Percentiles rank a stretch among this genome's conserved stretches.
These are phyloP conservation scores for Pythium aphanidermatum DNA, from an alignment of 352 stramenopile genomes.

Conservation along the genomic window DNA sequence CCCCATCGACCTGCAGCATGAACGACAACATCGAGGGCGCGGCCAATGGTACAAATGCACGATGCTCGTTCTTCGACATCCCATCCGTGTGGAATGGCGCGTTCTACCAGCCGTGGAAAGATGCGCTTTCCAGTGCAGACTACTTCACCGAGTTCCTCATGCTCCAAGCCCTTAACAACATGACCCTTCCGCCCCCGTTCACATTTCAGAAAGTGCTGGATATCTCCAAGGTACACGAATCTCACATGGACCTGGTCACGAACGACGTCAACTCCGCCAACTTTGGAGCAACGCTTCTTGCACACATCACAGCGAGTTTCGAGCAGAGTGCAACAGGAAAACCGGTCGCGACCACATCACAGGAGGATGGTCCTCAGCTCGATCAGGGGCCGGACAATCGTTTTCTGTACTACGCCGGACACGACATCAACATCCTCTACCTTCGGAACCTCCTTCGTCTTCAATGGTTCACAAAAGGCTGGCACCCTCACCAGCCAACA, in stretches of 20 bases:
- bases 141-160: slow-evolving; percentile 78
- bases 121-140: slow-evolving; percentile 55
- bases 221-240: slow-evolving; percentile 55
- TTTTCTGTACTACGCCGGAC: slow-evolving; percentile 66
- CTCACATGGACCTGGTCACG: slow-evolving; percentile 74
- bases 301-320: slow-evolving; percentile 71
- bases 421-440: slow-evolving; percentile 81
- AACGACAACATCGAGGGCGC: not conserved
- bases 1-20: slow-evolving; percentile 32
- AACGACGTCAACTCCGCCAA: slow-evolving; percentile 74
- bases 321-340: slow-evolving; percentile 47
- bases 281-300: slow-evolving; percentile 68
- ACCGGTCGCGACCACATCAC: slow-evolving; percentile 31
- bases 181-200: slow-evolving; percentile 51
- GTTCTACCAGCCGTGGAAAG: slow-evolving; percentile 74
- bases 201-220: slow-evolving; percentile 57
- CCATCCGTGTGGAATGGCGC: slow-evolving; percentile 57
- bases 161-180: slow-evolving; percentile 75
- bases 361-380: slow-evolving; percentile 40
- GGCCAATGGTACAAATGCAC: not conserved
- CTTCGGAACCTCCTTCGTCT: slow-evolving; percentile 63
- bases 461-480: slow-evolving; percentile 64
- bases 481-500: slow-evolving; percentile 65
- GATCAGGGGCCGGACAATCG: slow-evolving; percentile 43
- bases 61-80: slow-evolving; percentile 59